phyloP scores from a whole-genome alignment of 2,329 filamentous ascomycete species.

The Xylariaceae sp. region DNA sequence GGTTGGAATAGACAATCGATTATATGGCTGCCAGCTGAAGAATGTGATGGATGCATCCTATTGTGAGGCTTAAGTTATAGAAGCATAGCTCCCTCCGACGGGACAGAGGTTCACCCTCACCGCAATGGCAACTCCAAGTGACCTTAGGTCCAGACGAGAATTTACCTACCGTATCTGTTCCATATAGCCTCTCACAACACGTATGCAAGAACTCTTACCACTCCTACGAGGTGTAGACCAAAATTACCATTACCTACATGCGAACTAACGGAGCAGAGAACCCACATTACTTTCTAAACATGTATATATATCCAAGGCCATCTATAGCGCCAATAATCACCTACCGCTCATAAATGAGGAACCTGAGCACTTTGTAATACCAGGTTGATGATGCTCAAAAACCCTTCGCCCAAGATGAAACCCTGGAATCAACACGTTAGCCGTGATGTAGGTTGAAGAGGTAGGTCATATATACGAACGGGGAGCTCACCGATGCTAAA shows the following conservation, averaged over 20 bases:
- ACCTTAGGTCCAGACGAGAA: too few species aligned
- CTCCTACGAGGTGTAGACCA: neutral
- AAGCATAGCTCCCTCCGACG: too few species aligned
- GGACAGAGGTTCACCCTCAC: too few species aligned
- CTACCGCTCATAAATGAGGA: conserved; percentile 64
- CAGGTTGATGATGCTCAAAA: conserved; percentile 89
- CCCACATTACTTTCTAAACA: neutral
- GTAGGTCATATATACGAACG: too few species aligned
- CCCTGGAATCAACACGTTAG: conserved; percentile 52
- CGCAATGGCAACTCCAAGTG: too few species aligned
- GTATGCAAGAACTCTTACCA: neutral
- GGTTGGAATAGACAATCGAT: too few species aligned
- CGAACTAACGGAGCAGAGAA: neutral
- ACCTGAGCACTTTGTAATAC: conserved; percentile 76
- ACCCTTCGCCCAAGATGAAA: conserved; percentile 88
- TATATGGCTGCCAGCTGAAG: too few species aligned
- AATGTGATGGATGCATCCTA: too few species aligned
- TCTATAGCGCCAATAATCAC: conserved; percentile 1
- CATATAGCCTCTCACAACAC: too few species aligned
- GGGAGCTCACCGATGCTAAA: conserved; percentile 66
- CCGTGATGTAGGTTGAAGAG: neutral
- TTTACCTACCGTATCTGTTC: too few species aligned
- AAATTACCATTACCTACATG: neutral
- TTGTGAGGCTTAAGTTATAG: too few species aligned
- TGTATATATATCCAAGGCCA: neutral